Base-by-base conservation (phyloP, 2,329 filamentous ascomycete genomes). In the Cladosporium cucumerinum region DNA sequence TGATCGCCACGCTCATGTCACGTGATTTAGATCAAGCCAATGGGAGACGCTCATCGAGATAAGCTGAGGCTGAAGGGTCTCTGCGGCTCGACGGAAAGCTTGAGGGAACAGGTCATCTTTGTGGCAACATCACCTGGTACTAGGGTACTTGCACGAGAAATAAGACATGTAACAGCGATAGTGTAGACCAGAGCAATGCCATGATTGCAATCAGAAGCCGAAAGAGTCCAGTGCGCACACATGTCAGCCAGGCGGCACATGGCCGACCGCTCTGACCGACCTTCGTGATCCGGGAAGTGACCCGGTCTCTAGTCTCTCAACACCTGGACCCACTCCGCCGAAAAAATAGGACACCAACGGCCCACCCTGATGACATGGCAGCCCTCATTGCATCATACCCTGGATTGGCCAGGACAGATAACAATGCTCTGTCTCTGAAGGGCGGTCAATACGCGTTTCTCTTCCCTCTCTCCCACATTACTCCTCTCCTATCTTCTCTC, bases 221-320 rank as follows among this genome's bases (percentile, higher is more conserved):
- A 32, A 12, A 54, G 5, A 26, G 14, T 32, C 18, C 26, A 57
- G 32, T 26, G 48, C 28, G 25, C 54, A 39, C 28, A 8, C 54
- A 57, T 57, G 32, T 34, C 54, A 32, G 54, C 54, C 36, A 34
- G 30, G 23, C 51, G 30, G 25, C 26, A 54, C 25, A 46, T 46
- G 14, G 39, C 51, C 51, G 51, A 54, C 51, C 21, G 32, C 28
- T 39, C 55, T 58, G 55, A 58, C 55, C 55, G 55, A 36, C 55
- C 55, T n/a, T 26, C 55, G 25, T 54, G 32, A 18, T 55, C 36
- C 55, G 36, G 55, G 4, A 58, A 28, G 55, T 46, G 28, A 26
- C 21, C 55, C 36, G 36, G 55, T 58, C 55, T 43, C 34, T 58
- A 58, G 55, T 46, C 55, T 58, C 55, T 58, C 55, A 58, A 58